These are phyloP conservation scores for Exophiala oligosperma DNA, from an alignment of 2,329 filamentous ascomycete species.

Conservation along the genomic window DNA sequence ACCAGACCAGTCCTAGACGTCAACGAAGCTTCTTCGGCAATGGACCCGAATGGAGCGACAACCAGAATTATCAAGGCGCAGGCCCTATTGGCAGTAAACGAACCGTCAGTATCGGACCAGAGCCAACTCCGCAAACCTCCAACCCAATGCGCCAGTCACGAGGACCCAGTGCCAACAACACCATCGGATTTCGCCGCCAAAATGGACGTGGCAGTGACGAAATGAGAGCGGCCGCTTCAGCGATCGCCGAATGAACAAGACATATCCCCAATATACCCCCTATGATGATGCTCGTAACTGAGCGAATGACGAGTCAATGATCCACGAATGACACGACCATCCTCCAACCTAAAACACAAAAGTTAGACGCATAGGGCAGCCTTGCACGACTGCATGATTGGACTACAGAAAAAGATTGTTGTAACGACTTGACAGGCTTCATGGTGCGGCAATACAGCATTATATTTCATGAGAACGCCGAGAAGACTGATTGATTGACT, in stretches of 20 bases:
- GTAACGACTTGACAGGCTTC: conserved; percentile 26
- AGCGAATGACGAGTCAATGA: conserved; percentile 32
- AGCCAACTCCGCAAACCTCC: conserved; percentile 55
- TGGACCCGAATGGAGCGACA: conserved; percentile 27
- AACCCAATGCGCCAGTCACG: conserved; percentile 62
- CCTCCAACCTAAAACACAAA: conserved; percentile 25
- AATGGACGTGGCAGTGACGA: conserved; percentile 68
- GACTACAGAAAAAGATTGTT: conserved; percentile 30
- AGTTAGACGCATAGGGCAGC: conserved; percentile 33
- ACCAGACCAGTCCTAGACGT: conserved; percentile 43
- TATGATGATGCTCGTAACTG: conserved; percentile 27
- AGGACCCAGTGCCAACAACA: conserved; percentile 61
- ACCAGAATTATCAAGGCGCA: conserved; percentile 36
- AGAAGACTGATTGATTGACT: conserved; percentile 25
- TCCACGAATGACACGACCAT: conserved; percentile 30
- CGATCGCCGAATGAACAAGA: conserved; percentile 57
- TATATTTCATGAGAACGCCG: conserved; percentile 19
- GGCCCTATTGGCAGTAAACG: conserved; percentile 66
- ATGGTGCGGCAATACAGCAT: conserved; percentile 26
- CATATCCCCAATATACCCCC: conserved; percentile 29
- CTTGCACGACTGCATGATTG: conserved; percentile 30
- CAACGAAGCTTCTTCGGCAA: conserved; percentile 29
- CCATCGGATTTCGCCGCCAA: conserved; percentile 58
- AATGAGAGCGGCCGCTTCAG: conserved; percentile 61
- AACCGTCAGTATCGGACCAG: conserved; percentile 60